Base-by-base conservation (phyloP, 768 basidiomycete genomes). In the Trichaptum fuscoviolaceum region DNA sequence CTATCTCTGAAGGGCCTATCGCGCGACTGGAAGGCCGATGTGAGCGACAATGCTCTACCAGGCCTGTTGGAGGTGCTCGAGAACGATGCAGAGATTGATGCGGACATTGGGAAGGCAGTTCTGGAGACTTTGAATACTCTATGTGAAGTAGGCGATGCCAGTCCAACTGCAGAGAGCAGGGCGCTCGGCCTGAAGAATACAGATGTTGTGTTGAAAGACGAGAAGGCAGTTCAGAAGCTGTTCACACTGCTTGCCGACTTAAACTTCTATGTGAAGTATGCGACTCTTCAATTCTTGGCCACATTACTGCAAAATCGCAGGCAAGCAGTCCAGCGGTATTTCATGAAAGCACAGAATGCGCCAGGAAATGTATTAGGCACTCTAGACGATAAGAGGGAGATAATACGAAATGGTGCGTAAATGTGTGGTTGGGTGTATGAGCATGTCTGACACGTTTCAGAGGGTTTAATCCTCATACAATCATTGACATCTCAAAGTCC, bases 1-100 rank as follows among this genome's bases (percentile, higher is more conserved):
- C 81, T 97, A 64, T 87, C 94, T 0, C 84, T 99, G 70, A 99
- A 99, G 75, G 96, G 96, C 24, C 87, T 99, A 64, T 82, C 89
- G 60, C 85, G 95, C 67, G 96, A 97, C 76, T 94, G 91, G 81
- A 96, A 92, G 75, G 83, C 88, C 67, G 93, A 97, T 67, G 92
- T 98, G 24, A 95, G 94, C 18, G 83, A 86, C 68, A 82, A 83
- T 61, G 91, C 94, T 0, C 81, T 99, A 8, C 78, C 84, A 9
- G 90, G 92, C 3, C 84, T 99, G 20, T 74, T 97, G 3, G 88
- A 90, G 30, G 90, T 93, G 35, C 80, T 98, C 35, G 84, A 89
- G 72, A 91, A 91, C 67, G 96, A 98, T 74, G 92, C 95, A 0
- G 89, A 93, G 70, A 85, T 95, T 63, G 97, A 99, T 75, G 82